phyloP scores from a whole-genome alignment of 306 rosid species.

The Quercus robur region DNA sequence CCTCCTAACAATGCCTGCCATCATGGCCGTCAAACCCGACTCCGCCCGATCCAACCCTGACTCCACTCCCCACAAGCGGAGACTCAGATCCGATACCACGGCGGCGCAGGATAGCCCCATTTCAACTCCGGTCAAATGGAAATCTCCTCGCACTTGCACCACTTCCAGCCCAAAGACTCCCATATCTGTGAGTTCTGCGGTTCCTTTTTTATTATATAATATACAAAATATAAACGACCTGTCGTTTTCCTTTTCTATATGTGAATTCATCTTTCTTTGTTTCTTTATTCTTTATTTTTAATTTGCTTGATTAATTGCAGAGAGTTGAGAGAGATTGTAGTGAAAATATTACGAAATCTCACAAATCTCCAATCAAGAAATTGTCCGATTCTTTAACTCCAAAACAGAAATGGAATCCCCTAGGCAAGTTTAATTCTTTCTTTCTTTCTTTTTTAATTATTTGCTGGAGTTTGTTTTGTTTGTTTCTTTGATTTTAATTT shows the following conservation, averaged over 20 bases:
- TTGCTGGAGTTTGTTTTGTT: background rate
- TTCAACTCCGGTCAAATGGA: conserved; percentile 33
- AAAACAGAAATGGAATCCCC: conserved; percentile 63
- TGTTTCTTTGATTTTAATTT: background rate
- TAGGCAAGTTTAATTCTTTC: conserved; percentile 32
- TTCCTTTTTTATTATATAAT: background rate
- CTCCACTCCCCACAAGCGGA: conserved; percentile 42
- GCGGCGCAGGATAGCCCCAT: conserved; percentile 23
- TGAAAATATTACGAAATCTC: conserved; percentile 12
- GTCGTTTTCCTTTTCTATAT: background rate
- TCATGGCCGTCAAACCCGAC: background rate
- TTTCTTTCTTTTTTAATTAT: background rate
- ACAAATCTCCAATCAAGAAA: conserved; percentile 11
- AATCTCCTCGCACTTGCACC: conserved; percentile 44
- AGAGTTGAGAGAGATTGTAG: conserved; percentile 11
- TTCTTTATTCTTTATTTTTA: background rate
- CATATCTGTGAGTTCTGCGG: conserved; percentile 23
- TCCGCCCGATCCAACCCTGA: conserved; percentile 5
- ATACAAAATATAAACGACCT: too few species aligned
- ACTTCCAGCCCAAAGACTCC: conserved; percentile 21
- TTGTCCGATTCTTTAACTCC: conserved; percentile 7
- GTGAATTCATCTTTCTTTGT: background rate
- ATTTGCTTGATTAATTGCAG: conserved; percentile 27
- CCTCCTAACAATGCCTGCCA: conserved; percentile 29
- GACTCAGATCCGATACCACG: conserved; percentile 33